A percentile compares a stretch with the other conserved stretches of the same genome.
Conservation (phyloP, 1,139 yeast species). For the Candida sanyaensis region DNA sequence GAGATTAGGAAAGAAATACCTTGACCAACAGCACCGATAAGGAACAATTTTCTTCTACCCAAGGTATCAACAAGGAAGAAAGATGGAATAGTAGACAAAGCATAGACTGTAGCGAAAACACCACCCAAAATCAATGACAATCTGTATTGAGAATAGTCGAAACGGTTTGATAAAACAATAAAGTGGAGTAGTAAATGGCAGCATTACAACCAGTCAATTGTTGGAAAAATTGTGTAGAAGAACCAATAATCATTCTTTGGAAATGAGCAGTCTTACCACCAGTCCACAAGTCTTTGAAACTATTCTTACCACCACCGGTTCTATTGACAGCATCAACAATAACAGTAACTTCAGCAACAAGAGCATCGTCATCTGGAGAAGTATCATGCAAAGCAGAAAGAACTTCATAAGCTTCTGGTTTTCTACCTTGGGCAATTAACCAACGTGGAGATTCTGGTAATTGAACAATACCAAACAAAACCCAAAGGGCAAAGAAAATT, state of each 20-base stretch:
- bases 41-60: constrained; percentile 64
- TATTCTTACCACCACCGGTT: constrained; percentile 37
- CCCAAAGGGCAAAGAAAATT: constrained; percentile 38
- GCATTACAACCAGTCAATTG: constrained; percentile 69
- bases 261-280: constrained; percentile 61
- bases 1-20: constrained; percentile 41
- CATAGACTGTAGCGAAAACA: constrained; percentile 62
- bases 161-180: constrained; percentile 58
- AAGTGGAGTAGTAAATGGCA: constrained; percentile 67
- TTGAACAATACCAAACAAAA: constrained; percentile 36
- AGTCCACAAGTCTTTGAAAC: constrained; percentile 52
- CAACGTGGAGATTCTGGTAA: constrained; percentile 79
- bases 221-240: constrained; percentile 59
- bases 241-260: constrained; percentile 59
- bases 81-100: constrained; percentile 62
- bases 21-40: constrained; percentile 53
- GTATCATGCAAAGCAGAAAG: constrained; percentile 43
- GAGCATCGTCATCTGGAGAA: constrained; percentile 43
- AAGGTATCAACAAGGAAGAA: constrained; percentile 64
- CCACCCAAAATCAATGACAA: constrained; percentile 63
- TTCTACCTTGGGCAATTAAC: constrained; percentile 56
- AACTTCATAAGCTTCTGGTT: constrained; percentile 48
- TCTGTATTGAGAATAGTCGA: constrained; percentile 43
- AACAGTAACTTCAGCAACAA: constrained; percentile 44
- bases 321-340: constrained; percentile 46